These are phyloP conservation scores for Penicillium silybi DNA, from an alignment of 495 filamentous ascomycete genomes.

Conservation along the genomic window DNA sequence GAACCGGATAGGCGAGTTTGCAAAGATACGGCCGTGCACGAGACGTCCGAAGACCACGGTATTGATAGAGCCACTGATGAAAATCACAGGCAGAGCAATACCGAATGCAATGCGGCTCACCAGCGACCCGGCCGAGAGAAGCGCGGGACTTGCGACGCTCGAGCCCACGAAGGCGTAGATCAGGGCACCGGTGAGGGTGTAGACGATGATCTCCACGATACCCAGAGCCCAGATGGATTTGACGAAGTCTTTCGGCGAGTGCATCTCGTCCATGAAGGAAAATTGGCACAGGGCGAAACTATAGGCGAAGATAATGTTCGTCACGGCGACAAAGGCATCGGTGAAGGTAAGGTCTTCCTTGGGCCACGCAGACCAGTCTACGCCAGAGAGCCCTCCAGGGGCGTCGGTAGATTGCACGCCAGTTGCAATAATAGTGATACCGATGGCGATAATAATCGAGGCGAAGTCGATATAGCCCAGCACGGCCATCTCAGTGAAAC, in stretches of 20 bases:
- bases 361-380: slow-evolving; percentile 28
- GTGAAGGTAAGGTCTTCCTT: slow-evolving; percentile 19
- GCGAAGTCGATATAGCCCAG: slow-evolving; percentile 54
- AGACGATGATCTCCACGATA: slow-evolving; percentile 55
- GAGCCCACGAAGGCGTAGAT: slow-evolving; percentile 63
- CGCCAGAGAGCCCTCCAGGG: slow-evolving; percentile 22
- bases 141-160: slow-evolving; percentile 58
- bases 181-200: slow-evolving; percentile 58
- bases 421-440: slow-evolving; percentile 60
- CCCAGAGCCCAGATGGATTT: slow-evolving; percentile 57
- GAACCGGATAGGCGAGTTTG: slow-evolving; percentile 45
- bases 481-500: slow-evolving; percentile 49
- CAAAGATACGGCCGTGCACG: slow-evolving; percentile 53
- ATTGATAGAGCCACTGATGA: slow-evolving; percentile 59
- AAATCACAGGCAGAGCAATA: slow-evolving; percentile 66
- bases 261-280: slow-evolving; percentile 67
- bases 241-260: slow-evolving; percentile 54
- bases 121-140: slow-evolving; percentile 51
- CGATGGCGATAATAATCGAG: slow-evolving; percentile 58
- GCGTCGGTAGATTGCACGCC: slow-evolving; percentile 37
- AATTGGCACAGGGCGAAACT: slow-evolving; percentile 60
- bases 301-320: slow-evolving; percentile 64
- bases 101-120: slow-evolving; percentile 66
- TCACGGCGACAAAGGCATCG: slow-evolving; percentile 49
- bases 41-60: slow-evolving; percentile 52